Conservation (phyloP, 2,329 filamentous ascomycete species). For the Fusarium lyarnte region DNA sequence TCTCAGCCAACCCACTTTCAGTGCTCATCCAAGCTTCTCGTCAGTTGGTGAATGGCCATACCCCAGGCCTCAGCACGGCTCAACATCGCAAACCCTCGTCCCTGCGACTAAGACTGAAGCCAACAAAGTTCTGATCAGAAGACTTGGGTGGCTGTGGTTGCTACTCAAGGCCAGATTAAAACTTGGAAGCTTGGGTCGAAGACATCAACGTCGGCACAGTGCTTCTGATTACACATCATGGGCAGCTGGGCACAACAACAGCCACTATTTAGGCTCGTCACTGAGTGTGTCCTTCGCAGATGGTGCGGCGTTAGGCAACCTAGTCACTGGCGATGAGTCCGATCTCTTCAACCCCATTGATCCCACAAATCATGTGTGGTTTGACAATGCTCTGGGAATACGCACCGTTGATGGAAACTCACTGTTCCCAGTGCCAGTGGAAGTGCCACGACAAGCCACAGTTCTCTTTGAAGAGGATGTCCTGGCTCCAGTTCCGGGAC, state of each 20-base stretch:
- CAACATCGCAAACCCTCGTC: background rate
- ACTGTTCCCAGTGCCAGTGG: background rate
- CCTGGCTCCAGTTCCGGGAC: background rate
- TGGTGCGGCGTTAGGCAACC: background rate
- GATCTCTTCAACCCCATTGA: background rate
- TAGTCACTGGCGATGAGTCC: background rate
- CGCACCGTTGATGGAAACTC: background rate
- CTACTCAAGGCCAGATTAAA: slow-evolving; percentile 5
- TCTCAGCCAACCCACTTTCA: background rate
- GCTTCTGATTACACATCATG: slow-evolving; percentile 1
- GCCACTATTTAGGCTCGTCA: background rate
- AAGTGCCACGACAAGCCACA: background rate
- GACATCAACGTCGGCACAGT: background rate
- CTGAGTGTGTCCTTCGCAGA: background rate
- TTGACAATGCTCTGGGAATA: background rate
- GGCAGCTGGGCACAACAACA: background rate
- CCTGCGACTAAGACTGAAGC: background rate
- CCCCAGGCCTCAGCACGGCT: background rate
- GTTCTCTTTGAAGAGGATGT: slow-evolving; percentile 11
- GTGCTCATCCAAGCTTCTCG: background rate
- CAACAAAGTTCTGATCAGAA: background rate
- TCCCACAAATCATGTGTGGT: background rate
- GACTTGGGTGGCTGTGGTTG: slow-evolving; percentile 7
- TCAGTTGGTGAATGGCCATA: background rate
- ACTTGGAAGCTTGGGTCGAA: slow-evolving; percentile 1